A percentile compares a stretch with the other conserved stretches of the same genome.
These are phyloP conservation scores for Leccinum arenicola DNA, from an alignment of 768 basidiomycete genomes.

Conservation along the genomic window DNA sequence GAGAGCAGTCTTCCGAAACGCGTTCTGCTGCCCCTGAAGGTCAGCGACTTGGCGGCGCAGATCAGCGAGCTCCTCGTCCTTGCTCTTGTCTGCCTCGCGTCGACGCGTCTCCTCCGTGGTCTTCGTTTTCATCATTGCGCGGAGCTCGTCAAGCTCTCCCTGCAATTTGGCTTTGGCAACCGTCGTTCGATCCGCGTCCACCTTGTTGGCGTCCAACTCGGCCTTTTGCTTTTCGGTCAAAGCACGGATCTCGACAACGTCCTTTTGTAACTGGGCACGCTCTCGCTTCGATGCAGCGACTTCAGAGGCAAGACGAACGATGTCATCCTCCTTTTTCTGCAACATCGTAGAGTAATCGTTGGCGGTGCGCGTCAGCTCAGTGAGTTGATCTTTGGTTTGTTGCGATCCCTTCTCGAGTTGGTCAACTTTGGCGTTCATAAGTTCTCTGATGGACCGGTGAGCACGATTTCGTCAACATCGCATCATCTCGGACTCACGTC, in stretches of 20 bases:
- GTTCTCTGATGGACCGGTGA: slow-evolving; percentile 46
- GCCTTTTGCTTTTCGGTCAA: slow-evolving; percentile 63
- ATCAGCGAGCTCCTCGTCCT: slow-evolving; percentile 76
- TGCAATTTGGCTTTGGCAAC: slow-evolving; percentile 60
- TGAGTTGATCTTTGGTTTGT: slow-evolving; percentile 71
- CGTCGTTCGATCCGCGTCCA: slow-evolving; percentile 46
- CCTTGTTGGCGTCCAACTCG: slow-evolving; percentile 59
- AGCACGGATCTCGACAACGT: slow-evolving; percentile 66
- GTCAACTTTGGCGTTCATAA: slow-evolving; percentile 56
- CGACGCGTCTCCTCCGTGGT: slow-evolving; percentile 82
- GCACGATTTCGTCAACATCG: not conserved
- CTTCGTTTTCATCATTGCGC: slow-evolving; percentile 80
- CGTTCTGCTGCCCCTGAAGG: slow-evolving; percentile 65
- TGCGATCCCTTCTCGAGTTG: slow-evolving; percentile 66
- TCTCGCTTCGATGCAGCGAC: slow-evolving; percentile 54
- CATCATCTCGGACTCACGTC: slow-evolving; percentile 43
- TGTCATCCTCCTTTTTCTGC: slow-evolving; percentile 72
- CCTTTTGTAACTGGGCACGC: slow-evolving; percentile 50
- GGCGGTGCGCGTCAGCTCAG: slow-evolving; percentile 73
- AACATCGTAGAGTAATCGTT: slow-evolving; percentile 75
- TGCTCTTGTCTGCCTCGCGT: slow-evolving; percentile 81
- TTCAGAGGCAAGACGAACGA: slow-evolving; percentile 52
- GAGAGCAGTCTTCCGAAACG: slow-evolving; percentile 56
- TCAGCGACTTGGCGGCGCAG: slow-evolving; percentile 62
- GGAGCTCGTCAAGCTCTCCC: slow-evolving; percentile 82